These are phyloP conservation scores for Sanghuangporus weigelae DNA, from an alignment of 1,284 basidiomycete species.

Conservation along the genomic window DNA sequence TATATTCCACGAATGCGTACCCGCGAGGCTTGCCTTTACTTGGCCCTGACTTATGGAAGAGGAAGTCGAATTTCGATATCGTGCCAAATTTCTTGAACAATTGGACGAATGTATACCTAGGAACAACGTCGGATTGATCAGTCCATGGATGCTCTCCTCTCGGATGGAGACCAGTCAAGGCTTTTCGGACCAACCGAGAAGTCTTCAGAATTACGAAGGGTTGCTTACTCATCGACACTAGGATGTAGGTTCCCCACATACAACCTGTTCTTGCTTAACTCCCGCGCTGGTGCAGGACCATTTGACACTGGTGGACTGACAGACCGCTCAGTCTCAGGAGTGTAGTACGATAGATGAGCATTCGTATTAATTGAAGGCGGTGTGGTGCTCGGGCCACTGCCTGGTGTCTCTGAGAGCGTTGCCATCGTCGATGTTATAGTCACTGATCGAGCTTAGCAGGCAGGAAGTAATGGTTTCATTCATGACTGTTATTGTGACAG, in stretches of 20 bases:
- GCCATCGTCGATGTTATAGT: background rate
- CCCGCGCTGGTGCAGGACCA: constrained; percentile 17
- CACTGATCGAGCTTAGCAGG: background rate
- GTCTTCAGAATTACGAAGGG: background rate
- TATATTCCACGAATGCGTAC: constrained; percentile 92
- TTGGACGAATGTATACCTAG: constrained; percentile 81
- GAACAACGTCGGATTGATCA: constrained; percentile 7
- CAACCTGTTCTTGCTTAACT: constrained; percentile 58
- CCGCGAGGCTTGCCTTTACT: constrained; percentile 90
- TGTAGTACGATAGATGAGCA: constrained; percentile 4
- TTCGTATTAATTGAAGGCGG: background rate
- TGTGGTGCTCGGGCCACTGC: background rate
- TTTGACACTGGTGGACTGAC: constrained; percentile 2
- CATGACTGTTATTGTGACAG: background rate
- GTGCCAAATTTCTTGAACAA: constrained; percentile 90
- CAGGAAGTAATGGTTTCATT: background rate
- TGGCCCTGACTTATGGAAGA: constrained; percentile 91
- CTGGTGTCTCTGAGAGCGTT: constrained; percentile 6
- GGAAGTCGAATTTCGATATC: constrained; percentile 87
- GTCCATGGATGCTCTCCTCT: background rate
- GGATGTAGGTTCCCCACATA: constrained; percentile 91
- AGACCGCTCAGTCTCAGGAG: constrained; percentile 1
- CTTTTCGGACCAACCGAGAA: background rate
- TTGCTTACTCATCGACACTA: constrained; percentile 81
- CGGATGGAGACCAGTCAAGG: constrained; percentile 2